Conservation (phyloP, 1,284 basidiomycete species). For the Apiotrichum siamense region DNA sequence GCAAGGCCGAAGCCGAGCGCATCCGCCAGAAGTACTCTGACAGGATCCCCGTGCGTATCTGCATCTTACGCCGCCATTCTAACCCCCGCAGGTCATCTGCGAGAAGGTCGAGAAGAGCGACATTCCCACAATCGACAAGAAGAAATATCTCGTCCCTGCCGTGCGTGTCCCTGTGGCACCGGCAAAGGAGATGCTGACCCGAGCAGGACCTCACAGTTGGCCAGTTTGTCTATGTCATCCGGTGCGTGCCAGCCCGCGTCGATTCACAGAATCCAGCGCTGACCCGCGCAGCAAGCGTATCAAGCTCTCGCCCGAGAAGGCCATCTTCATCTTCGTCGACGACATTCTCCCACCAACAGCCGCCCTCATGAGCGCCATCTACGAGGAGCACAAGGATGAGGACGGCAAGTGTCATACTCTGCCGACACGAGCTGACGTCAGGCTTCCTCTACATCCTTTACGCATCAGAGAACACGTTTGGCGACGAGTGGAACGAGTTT, state of each 20-base stretch:
- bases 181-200: slow-evolving; percentile 2
- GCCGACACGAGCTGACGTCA: slow-evolving; percentile 9
- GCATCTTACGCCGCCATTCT: not conserved
- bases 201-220: slow-evolving; percentile 90
- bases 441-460: slow-evolving; percentile 92
- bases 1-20: slow-evolving; percentile 88
- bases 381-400: slow-evolving; percentile 91
- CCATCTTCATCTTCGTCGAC: slow-evolving; percentile 98
- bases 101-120: slow-evolving; percentile 99
- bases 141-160: slow-evolving; percentile 98
- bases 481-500: slow-evolving; percentile 40
- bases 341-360: slow-evolving; percentile 97
- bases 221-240: slow-evolving; percentile 99
- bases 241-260: slow-evolving; percentile 27
- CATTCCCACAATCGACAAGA: slow-evolving; percentile 99
- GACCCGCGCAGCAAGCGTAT: slow-evolving; percentile 72
- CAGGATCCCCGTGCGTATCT: slow-evolving; percentile 79
- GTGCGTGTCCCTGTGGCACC: slow-evolving; percentile 48
- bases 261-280: not conserved
- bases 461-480: slow-evolving; percentile 95
- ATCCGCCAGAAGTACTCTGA: slow-evolving; percentile 98
- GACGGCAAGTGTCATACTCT: not conserved
- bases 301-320: slow-evolving; percentile 99
- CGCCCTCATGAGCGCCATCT: slow-evolving; percentile 97
- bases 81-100: slow-evolving; percentile 79